Base-by-base conservation (phyloP, 1,284 basidiomycete genomes). In the Vanrija pseudolonga region DNA sequence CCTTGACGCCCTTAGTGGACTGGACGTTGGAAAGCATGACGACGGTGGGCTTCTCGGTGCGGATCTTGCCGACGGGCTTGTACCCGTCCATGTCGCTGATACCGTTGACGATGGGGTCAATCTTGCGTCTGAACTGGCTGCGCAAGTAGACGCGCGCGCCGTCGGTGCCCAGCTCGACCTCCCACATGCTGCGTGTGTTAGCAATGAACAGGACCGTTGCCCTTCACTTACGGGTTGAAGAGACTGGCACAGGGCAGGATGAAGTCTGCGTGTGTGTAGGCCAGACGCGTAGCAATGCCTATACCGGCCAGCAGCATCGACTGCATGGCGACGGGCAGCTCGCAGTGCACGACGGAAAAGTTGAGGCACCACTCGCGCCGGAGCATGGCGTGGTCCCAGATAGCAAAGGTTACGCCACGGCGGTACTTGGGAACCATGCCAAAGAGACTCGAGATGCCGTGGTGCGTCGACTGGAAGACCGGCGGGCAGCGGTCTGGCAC, bases 1-100 rank as follows among this genome's bases (percentile, higher is more conserved):
- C 45, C 51, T 57, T 57, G 47, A 50, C 48, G 18, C 51, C 56
- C 56, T 57, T 57, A 44, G 53, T 50, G 40, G 53, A 57, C 51
- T 53, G 51, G 11, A 57, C 48, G 41, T 57, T 52, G 20, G 56
- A 57, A 17, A 57, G 48, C 56, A 57, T 57, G 44, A 53, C 43
- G n/a, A 53, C 56, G 6, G 56, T 57, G 2, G 56, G 56, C 15
- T 40, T 41, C 7, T 49, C 47, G 20, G 50, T 52, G 42, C 47
- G 46, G 19, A 56, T 42, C 46, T 52, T 52, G 42, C 49, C 55
- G 12, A 56, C 49, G 1, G 55, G 55, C 7, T 39, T 52, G 55
- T 49, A 56, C 12, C 19, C 44, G n/a, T 56, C 50, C 55, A 56
- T 56, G 50, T 56, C 52, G 22, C 40, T 45, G 28, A 56, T 56